Evolutionary conservation across 129 eudicot species (phyloP), one percentile per base, ranked within the genome.

Genomic region (Glebionis coronaria): DNA sequence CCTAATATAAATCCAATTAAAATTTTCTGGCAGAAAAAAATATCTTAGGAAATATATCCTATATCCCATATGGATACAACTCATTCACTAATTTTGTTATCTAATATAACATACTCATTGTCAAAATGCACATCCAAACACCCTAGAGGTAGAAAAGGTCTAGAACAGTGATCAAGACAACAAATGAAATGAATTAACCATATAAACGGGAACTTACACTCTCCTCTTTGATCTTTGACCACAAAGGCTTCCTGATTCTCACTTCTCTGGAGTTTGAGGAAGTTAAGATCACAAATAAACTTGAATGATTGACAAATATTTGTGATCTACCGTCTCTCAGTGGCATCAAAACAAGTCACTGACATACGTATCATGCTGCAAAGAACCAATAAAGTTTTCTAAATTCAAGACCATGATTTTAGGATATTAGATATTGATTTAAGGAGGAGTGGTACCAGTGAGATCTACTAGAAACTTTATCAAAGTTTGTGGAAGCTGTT

Each of bases 151-250:
- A 42, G 31, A 63, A 63, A 20, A 4, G 19, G 0, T 5, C 12
- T 63, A 42, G 9, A 7, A 35, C 6, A 35, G 42, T 35, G 42
- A 6, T 35, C 42, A 38, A 19, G 64, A 42, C 64, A 53, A 14
- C 16, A 58, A 5, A 74, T 28, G 49, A 73, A 64, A 69, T 1
- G 1, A 9, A 35, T 23, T 54, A 49, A 74, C 58, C 58, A 47
- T 49, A 59, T n/a, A 40, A 51, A 61, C 2, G 21, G 62, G 35
- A 31, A 61, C 91, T 85, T 86, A 93, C 98, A 72, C 85, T 93
- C 96, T 70, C 96, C 97, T 29, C 98, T 78, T 38, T 86, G 95
- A 78, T 93, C 98, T 76, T 80, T 77, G 0, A 93, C 98, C 15
- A 78, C 44, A 68, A 93, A 93, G 9, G 89, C 75, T 38, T 80